Evolutionary conservation across 495 filamentous ascomycete genomes (phyloP).

Genomic region (Neurospora tetraspora): DNA sequence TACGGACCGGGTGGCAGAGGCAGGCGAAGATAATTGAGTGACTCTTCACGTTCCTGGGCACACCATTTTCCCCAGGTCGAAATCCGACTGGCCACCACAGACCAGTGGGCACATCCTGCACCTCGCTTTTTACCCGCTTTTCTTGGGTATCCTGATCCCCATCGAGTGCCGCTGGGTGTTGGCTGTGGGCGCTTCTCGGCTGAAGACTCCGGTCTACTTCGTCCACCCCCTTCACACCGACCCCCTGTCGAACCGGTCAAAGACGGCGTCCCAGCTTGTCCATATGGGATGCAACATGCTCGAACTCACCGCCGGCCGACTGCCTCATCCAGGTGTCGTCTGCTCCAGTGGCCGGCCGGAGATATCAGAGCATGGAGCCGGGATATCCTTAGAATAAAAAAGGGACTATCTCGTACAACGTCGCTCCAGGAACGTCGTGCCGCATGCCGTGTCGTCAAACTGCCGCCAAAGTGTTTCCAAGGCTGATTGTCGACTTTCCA

Average conservation of each 20-base stretch:
- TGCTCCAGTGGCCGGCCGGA: not conserved
- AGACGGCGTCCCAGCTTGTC: not conserved
- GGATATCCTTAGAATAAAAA: not conserved
- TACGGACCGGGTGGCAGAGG: not conserved
- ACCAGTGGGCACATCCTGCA: not conserved
- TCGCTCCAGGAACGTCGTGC: not conserved
- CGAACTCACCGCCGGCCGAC: not conserved
- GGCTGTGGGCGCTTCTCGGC: conserved; percentile 9
- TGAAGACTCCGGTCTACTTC: conserved; percentile 7
- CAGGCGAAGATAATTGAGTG: not conserved
- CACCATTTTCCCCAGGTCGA: not conserved
- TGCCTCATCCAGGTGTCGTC: not conserved
- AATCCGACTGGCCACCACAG: not conserved
- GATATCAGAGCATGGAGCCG: not conserved
- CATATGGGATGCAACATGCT: not conserved
- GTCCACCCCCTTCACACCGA: not conserved
- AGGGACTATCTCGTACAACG: not conserved
- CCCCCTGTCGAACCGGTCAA: not conserved
- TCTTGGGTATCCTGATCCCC: not conserved
- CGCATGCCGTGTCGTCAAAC: not conserved
- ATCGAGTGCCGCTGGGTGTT: not conserved
- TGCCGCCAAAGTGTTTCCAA: not conserved
- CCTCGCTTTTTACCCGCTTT: not conserved
- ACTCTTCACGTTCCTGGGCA: not conserved
- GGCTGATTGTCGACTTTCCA: not conserved